Evolutionary conservation across 2,329 filamentous ascomycete species (phyloP).

Genomic region (Aureobasidium musti): DNA sequence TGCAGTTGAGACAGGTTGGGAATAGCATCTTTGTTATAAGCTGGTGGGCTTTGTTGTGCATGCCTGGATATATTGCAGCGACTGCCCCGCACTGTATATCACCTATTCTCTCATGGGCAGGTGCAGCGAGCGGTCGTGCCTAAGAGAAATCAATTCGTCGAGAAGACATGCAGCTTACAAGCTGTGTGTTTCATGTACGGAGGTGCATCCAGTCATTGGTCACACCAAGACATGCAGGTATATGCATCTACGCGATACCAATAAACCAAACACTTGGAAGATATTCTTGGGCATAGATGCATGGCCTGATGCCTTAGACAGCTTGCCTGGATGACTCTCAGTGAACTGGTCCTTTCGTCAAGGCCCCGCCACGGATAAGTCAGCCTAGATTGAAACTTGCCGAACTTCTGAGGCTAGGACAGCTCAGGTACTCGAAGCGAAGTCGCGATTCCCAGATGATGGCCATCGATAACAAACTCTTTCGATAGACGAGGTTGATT

Average conservation of each 20-base stretch:
- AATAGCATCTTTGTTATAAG: background rate
- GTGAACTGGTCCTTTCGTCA: background rate
- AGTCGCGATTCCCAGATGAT: background rate
- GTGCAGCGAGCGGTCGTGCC: background rate
- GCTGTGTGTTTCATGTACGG: background rate
- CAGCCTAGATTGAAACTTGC: background rate
- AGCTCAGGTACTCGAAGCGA: background rate
- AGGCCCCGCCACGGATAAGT: no score
- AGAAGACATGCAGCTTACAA: background rate
- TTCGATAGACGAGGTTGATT: background rate
- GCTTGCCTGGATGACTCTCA: background rate
- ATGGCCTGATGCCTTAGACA: background rate
- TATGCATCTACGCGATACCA: background rate
- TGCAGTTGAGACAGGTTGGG: background rate
- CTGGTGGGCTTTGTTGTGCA: background rate
- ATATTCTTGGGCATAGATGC: background rate
- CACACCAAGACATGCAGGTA: background rate
- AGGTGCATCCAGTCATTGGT: background rate
- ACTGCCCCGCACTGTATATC: conserved; percentile 3
- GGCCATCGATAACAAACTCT: background rate
- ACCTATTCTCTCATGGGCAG: background rate
- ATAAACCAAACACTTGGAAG: background rate
- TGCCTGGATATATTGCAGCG: background rate
- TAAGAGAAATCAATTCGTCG: background rate
- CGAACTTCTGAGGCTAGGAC: background rate